Conservation (phyloP, 2,329 filamentous ascomycete genomes). For the Beauveria sp. region DNA sequence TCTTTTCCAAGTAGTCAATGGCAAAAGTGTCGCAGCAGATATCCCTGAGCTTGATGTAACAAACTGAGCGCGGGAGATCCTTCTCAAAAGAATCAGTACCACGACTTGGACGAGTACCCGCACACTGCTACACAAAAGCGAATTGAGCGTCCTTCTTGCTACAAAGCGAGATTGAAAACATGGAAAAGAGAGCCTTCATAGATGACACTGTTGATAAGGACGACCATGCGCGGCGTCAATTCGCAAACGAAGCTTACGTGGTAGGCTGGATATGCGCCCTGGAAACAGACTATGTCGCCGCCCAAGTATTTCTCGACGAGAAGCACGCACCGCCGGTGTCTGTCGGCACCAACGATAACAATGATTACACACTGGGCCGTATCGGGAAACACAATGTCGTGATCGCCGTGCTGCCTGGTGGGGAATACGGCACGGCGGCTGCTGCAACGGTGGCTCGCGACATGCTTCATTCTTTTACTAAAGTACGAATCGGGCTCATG, state of each 20-base stretch:
- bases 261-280: constrained; percentile 39
- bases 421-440: constrained; percentile 19
- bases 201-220: too few species aligned
- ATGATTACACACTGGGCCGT: constrained; percentile 24
- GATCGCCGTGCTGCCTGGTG: constrained; percentile 21
- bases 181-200: too few species aligned
- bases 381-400: constrained; percentile 29
- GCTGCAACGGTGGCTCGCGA: constrained; percentile 21
- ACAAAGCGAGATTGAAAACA: too few species aligned
- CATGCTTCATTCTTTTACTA: constrained; percentile 23
- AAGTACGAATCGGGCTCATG: constrained; percentile 23
- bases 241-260: background rate
- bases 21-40: too few species aligned
- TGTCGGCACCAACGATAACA: background rate
- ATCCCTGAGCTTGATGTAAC: too few species aligned
- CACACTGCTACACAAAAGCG: too few species aligned
- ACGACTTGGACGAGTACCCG: too few species aligned
- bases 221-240: too few species aligned
- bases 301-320: constrained; percentile 20
- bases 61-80: too few species aligned
- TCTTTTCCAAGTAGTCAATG: too few species aligned
- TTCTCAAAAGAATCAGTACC: too few species aligned
- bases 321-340: background rate
- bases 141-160: too few species aligned
- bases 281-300: constrained; percentile 28